A percentile compares a stretch with the other conserved stretches of the same genome.
phyloP scores from a whole-genome alignment of 2,329 filamentous ascomycete species.

The Apiospora pterosperma region DNA sequence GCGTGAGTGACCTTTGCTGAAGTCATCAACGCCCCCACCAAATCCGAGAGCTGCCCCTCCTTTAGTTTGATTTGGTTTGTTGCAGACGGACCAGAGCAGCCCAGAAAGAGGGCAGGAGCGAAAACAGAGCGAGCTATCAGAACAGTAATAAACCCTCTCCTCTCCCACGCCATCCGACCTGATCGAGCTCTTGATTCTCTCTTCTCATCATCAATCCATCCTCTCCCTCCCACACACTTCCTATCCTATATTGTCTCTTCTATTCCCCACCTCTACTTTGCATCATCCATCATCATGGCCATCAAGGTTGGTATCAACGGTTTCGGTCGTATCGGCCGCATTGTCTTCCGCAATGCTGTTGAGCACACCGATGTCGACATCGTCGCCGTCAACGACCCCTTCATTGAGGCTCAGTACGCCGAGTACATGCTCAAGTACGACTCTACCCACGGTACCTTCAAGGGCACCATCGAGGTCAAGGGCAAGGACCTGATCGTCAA shows the following conservation, averaged over 20 bases:
- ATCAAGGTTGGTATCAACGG: slow-evolving; percentile 93
- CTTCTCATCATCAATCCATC: background rate
- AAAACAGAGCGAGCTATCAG: background rate
- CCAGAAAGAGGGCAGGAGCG: background rate
- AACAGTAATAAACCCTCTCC: background rate
- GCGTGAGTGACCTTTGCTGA: too few species aligned
- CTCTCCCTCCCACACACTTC: background rate
- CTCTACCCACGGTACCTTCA: slow-evolving; percentile 94
- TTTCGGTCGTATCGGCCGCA: slow-evolving; percentile 98
- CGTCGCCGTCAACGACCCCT: slow-evolving; percentile 98
- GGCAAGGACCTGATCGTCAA: slow-evolving; percentile 77
- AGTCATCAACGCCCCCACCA: slow-evolving; percentile 4
- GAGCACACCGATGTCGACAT: slow-evolving; percentile 87
- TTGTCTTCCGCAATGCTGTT: slow-evolving; percentile 97
- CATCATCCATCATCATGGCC: slow-evolving; percentile 38
- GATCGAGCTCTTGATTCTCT: background rate
- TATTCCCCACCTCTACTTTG: background rate
- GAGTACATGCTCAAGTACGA: slow-evolving; percentile 99
- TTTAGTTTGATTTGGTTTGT: background rate
- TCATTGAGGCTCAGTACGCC: slow-evolving; percentile 97
- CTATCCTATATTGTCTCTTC: background rate
- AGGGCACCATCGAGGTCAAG: slow-evolving; percentile 77
- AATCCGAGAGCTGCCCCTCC: background rate
- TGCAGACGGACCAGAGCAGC: background rate
- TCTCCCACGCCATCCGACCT: background rate